Evolutionary conservation across 495 filamentous ascomycete genomes (phyloP).

Genomic region (Bathelium albidoporum): DNA sequence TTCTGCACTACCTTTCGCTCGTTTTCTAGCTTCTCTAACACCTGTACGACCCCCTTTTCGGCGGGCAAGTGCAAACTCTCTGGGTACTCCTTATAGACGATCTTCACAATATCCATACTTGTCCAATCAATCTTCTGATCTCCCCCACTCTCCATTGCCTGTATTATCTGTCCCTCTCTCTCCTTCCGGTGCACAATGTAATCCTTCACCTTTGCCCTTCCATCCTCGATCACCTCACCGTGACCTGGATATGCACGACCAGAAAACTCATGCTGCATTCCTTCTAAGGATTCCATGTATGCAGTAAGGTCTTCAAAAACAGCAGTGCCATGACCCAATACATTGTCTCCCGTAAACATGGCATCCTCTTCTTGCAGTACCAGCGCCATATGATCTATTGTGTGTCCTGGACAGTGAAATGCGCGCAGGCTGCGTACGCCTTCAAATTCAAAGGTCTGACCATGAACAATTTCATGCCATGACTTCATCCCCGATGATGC

Average conservation of each 20-base stretch:
- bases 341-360: conserved; percentile 90
- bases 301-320: conserved; percentile 74
- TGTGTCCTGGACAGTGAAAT: conserved; percentile 74
- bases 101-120: conserved; percentile 70
- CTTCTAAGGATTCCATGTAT: conserved; percentile 64
- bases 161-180: conserved; percentile 73
- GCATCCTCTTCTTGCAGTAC: conserved; percentile 60
- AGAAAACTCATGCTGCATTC: conserved; percentile 53
- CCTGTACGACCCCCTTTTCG: conserved; percentile 30
- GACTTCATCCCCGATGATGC: conserved; percentile 19
- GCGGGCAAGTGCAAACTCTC: conserved; percentile 60
- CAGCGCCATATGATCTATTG: conserved; percentile 67
- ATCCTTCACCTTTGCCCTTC: conserved; percentile 53
- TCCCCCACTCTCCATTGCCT: conserved; percentile 44
- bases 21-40: conserved; percentile 29
- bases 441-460: conserved; percentile 60
- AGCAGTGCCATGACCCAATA: conserved; percentile 85
- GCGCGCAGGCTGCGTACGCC: conserved; percentile 64
- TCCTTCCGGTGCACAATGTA: conserved; percentile 73
- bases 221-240: conserved; percentile 62
- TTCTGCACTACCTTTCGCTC: conserved; percentile 28
- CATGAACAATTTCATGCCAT: conserved; percentile 41
- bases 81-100: conserved; percentile 71
- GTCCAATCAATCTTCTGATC: conserved; percentile 43
- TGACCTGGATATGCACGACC: conserved; percentile 85